Evolutionary conservation across 768 basidiomycete species (phyloP).

Genomic region (Mycena vitilis): DNA sequence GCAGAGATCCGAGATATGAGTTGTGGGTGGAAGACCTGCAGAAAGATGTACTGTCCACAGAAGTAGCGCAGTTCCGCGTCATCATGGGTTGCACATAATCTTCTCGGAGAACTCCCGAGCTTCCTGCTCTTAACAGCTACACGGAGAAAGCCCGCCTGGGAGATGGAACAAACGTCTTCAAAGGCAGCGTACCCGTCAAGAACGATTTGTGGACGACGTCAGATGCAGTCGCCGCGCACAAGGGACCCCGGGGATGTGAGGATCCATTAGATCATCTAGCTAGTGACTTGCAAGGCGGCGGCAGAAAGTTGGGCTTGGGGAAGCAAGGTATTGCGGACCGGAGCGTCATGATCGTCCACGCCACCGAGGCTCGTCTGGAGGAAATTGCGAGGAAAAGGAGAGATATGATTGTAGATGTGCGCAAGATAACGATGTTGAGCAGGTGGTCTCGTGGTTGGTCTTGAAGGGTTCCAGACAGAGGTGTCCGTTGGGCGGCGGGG

Average conservation of each 20-base stretch:
- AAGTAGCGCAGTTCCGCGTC: neutral
- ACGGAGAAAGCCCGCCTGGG: neutral
- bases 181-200: slow-evolving; percentile 7
- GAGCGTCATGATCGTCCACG: slow-evolving; percentile 17
- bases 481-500: slow-evolving; percentile 1
- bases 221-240: neutral
- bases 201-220: slow-evolving; percentile 20
- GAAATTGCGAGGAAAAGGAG: too few species aligned
- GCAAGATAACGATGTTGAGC: too few species aligned
- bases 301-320: too few species aligned
- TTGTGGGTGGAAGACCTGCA: slow-evolving; percentile 20
- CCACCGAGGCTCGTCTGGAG: too few species aligned
- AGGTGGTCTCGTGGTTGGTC: too few species aligned
- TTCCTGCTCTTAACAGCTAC: slow-evolving; percentile 20
- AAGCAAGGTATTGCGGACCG: neutral
- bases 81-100: neutral
- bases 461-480: too few species aligned
- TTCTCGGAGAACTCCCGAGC: neutral
- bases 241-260: slow-evolving; percentile 4
- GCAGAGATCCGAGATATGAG: slow-evolving; percentile 3
- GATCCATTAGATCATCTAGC: neutral
- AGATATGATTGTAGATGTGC: too few species aligned
- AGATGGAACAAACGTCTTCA: neutral
- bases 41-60: slow-evolving; percentile 19
- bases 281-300: too few species aligned